phyloP scores from a whole-genome alignment of 139 green algal species.

The Bryopsis sp. region DNA sequence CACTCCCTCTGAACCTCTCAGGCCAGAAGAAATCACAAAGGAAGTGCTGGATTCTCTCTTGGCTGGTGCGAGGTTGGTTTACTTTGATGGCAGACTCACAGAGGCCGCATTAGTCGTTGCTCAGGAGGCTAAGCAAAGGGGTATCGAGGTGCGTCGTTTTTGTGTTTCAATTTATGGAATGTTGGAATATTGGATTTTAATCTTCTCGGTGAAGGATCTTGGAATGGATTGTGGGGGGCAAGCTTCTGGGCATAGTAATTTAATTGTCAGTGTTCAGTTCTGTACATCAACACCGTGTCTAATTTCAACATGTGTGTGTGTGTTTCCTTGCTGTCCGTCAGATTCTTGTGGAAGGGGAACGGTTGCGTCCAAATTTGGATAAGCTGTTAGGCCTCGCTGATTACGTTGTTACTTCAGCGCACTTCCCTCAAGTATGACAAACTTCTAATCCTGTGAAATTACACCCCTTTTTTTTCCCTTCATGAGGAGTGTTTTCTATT shows the following conservation, averaged over 20 bases:
- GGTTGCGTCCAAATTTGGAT: conserved; percentile 63
- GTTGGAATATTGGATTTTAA: neutral
- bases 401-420: conserved; percentile 69
- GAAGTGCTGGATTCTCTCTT: conserved; percentile 31
- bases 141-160: conserved; percentile 17
- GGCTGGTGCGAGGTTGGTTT: conserved; percentile 52
- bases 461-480: no score
- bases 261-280: no score
- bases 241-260: no score
- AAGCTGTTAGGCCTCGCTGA: conserved; percentile 67
- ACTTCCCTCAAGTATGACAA: conserved; percentile 61
- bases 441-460: conserved; percentile 13
- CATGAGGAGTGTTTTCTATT: no score
- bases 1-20: conserved; percentile 65
- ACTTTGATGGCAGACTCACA: conserved; percentile 88
- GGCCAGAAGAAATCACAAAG: conserved; percentile 48
- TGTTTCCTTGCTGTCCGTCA: conserved; percentile 31
- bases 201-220: no score
- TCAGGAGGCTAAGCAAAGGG: conserved; percentile 31
- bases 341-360: conserved; percentile 85
- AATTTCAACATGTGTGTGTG: neutral
- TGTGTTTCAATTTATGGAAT: conserved; percentile 1
- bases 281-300: no score
- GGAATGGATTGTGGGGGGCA: no score
- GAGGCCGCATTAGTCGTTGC: conserved; percentile 78